Conservation (phyloP, 306 rosid species). For the Ormosia semicastrata region DNA sequence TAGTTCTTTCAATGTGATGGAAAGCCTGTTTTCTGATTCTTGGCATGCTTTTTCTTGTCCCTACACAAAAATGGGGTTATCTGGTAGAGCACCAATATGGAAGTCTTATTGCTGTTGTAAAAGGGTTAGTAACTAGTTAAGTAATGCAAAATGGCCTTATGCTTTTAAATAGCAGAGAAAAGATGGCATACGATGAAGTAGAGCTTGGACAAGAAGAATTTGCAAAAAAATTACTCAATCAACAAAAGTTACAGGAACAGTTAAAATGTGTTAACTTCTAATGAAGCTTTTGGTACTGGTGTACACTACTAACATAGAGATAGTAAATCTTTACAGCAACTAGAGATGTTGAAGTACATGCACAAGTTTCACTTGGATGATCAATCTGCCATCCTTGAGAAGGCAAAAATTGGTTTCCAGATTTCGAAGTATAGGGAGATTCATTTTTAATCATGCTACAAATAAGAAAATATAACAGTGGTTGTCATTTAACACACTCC, state of each 20-base stretch:
- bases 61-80: neutral
- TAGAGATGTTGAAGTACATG: conserved; percentile 81
- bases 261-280: conserved; percentile 34
- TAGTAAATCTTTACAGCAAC: conserved; percentile 53
- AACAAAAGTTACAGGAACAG: conserved; percentile 56
- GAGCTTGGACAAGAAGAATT: conserved; percentile 75
- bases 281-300: neutral
- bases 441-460: neutral
- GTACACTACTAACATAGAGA: conserved; percentile 14
- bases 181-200: conserved; percentile 89
- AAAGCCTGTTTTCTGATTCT: too few species aligned
- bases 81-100: neutral
- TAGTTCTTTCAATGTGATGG: neutral
- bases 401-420: conserved; percentile 44
- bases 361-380: conserved; percentile 69
- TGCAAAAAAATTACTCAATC: conserved; percentile 53
- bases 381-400: conserved; percentile 78
- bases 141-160: conserved; percentile 12
- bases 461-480: neutral
- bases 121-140: neutral
- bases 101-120: neutral
- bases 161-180: conserved; percentile 58
- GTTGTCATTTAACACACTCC: neutral
- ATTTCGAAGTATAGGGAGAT: neutral
- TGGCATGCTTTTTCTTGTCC: neutral